Percentiles rank a stretch among this genome's conserved stretches.
Evolutionary conservation across 2,329 filamentous ascomycete genomes (phyloP).

Genomic region (Clarireedia paspali): DNA sequence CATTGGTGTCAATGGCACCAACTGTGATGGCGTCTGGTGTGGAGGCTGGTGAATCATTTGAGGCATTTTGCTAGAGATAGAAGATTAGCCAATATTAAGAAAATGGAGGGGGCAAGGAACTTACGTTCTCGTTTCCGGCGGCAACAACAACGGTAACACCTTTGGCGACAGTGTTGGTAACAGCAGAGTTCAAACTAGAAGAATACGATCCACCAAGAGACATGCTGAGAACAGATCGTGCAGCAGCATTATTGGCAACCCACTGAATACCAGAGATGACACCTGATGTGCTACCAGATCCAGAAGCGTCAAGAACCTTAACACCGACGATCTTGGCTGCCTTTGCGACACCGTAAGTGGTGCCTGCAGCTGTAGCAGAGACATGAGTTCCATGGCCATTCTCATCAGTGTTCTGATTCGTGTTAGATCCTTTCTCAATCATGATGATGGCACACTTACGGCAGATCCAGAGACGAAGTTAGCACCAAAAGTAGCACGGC

Average conservation of each 20-base stretch:
- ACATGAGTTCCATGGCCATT: slow-evolving; percentile 37
- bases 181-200: slow-evolving; percentile 41
- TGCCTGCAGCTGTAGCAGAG: slow-evolving; percentile 30
- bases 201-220: slow-evolving; percentile 43
- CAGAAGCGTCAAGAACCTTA: slow-evolving; percentile 31
- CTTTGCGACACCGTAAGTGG: slow-evolving; percentile 36
- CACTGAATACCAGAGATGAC: slow-evolving; percentile 34
- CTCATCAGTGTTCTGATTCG: slow-evolving; percentile 28
- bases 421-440: slow-evolving; percentile 1
- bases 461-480: slow-evolving; percentile 26
- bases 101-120: background rate
- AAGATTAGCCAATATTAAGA: background rate
- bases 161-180: slow-evolving; percentile 36
- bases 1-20: slow-evolving; percentile 38
- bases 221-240: slow-evolving; percentile 43
- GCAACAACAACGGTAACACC: slow-evolving; percentile 48
- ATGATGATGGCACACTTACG: slow-evolving; percentile 14
- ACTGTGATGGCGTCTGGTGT: slow-evolving; percentile 43
- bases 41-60: slow-evolving; percentile 40
- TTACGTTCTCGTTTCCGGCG: slow-evolving; percentile 42
- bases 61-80: slow-evolving; percentile 26
- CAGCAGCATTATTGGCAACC: slow-evolving; percentile 25
- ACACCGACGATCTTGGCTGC: slow-evolving; percentile 32
- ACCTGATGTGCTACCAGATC: slow-evolving; percentile 29
- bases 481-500: slow-evolving; percentile 29